Evolutionary conservation across 225 moss, liverwort and hornwort species (phyloP), one percentile per base, ranked within the genome.

Genomic region (Sphagnum tenellum): DNA sequence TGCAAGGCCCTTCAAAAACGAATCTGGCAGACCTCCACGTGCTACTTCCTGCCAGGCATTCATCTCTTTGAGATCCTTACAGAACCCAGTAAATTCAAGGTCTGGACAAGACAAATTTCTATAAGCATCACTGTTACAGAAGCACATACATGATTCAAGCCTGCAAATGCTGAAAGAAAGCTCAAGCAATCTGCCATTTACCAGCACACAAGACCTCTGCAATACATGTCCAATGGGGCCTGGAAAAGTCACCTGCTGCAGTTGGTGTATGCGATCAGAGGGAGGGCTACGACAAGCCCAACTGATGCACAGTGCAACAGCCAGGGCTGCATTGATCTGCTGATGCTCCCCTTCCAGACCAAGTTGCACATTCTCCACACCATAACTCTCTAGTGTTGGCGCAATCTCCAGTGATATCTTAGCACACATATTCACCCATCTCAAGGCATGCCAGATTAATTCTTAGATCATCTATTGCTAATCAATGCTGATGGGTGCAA

Each of bases 321-420:
- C 98, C 71, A 99, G 82, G 74, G 93, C 85, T 66, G 89, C 93
- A 86, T 99, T 99, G 56, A 84, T 71, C n/a, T 85, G 85, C 61
- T 99, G 98, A 64, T 99, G 98, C 14, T 89, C 89, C 46, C 98
- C 98, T 60, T 74, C 80, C 78, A 99, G 75, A 60, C 93, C 98
- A 66, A 93, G 80, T 71, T 81, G 78, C 71, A 99, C 65, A 55
- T 85, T 74, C 2, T 74, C 77, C 56, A 90, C 54, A 63, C 69
- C 86, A 72, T 99, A 93, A 46, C 73, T 72, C 56, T 93, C 89
- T 62, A 99, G 68, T 63, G 89, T 13, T 53, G 89, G 87, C 12
- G 57, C 82, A 75, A 87, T 81, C 67, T 77, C 78, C 71, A 99
- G 76, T 64, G 78, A 62, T 70, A 91, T 83, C 98, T 99, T 84